Percentiles rank a stretch among this genome's conserved stretches.
Evolutionary conservation across 805 yeast species (phyloP).

Genomic region (Myxozyma mucilagina): DNA sequence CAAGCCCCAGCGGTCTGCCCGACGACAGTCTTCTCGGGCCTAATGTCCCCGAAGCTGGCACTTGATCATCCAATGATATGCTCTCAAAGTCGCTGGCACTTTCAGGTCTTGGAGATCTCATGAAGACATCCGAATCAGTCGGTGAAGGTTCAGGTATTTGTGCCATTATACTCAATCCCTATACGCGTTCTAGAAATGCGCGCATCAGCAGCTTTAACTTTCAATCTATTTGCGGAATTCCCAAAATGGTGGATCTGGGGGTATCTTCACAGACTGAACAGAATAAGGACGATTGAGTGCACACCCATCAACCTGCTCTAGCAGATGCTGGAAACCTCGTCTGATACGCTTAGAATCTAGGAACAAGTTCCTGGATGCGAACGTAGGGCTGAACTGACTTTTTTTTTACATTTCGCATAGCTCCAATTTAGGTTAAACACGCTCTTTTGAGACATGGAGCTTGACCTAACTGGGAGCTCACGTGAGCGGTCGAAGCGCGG

Average conservation of each 20-base stretch:
- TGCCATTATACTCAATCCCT: background rate
- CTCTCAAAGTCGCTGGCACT: constrained; percentile 17
- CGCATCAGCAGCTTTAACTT: background rate
- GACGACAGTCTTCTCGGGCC: background rate
- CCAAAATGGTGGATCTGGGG: background rate
- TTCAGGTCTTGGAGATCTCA: background rate
- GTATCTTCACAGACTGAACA: too few species aligned
- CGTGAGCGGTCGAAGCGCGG: background rate
- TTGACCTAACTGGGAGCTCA: too few species aligned
- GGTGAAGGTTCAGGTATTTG: background rate
- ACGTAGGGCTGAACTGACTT: background rate
- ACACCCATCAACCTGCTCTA: too few species aligned
- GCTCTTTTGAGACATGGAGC: too few species aligned
- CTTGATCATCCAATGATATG: constrained; percentile 18
- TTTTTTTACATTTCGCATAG: too few species aligned
- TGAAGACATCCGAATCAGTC: background rate
- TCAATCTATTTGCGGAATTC: background rate
- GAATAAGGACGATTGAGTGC: too few species aligned
- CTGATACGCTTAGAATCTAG: too few species aligned
- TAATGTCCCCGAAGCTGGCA: background rate
- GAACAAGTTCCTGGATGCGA: background rate
- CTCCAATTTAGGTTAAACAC: too few species aligned
- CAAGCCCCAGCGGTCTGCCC: background rate
- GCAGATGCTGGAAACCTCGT: too few species aligned
- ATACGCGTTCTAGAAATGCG: background rate